Percentiles rank a stretch among this genome's conserved stretches.
Conservation (phyloP, 257 asterid species). For the Plantago major region DNA sequence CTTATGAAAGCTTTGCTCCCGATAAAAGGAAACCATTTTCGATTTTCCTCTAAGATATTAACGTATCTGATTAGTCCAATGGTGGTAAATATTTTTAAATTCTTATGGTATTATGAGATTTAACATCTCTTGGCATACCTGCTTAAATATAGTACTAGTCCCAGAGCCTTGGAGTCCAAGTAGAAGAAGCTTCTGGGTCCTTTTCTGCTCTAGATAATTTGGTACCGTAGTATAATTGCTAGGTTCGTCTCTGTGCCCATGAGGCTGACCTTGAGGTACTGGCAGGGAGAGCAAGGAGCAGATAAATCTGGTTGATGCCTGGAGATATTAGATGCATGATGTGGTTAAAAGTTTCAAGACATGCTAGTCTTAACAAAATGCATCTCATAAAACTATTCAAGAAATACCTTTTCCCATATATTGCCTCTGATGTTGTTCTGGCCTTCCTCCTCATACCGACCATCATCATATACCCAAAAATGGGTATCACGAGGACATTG, state of each 20-base stretch:
- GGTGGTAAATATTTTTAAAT: too few relatives aligned
- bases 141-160: slow-evolving; percentile 83
- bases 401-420: slow-evolving; percentile 79
- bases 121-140: slow-evolving; percentile 36
- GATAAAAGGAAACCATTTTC: too few relatives aligned
- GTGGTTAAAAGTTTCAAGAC: slow-evolving; percentile 15
- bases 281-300: slow-evolving; percentile 76
- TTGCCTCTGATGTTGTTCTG: slow-evolving; percentile 90
- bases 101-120: neutral
- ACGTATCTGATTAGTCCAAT: too few relatives aligned
- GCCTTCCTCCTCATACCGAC: slow-evolving; percentile 94
- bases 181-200: slow-evolving; percentile 67
- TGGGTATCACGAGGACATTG: slow-evolving; percentile 96
- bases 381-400: neutral
- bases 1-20: too few relatives aligned
- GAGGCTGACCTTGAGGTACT: slow-evolving; percentile 73
- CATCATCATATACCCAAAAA: slow-evolving; percentile 94
- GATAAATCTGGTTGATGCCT: slow-evolving; percentile 76
- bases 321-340: slow-evolving; percentile 12
- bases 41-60: too few relatives aligned
- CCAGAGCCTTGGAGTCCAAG: slow-evolving; percentile 86
- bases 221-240: slow-evolving; percentile 64
- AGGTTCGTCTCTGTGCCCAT: slow-evolving; percentile 63
- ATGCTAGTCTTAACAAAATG: slow-evolving; percentile 5
- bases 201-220: slow-evolving; percentile 66